phyloP scores from a whole-genome alignment of 176 grass and related monocot species.

The Panicum miliaceum region DNA sequence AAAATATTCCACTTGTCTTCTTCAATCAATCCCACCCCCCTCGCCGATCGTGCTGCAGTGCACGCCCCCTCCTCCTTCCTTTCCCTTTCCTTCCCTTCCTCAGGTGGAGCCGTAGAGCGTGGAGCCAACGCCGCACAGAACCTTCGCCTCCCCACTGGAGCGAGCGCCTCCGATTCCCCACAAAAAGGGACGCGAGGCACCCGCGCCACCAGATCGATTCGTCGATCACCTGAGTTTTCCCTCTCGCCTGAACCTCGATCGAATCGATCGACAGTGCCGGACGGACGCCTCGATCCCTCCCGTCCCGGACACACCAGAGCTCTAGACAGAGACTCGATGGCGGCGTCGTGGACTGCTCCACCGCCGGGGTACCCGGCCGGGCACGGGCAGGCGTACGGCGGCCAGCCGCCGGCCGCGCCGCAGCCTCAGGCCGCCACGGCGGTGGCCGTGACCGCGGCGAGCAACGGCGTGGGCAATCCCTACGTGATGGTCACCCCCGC shows the following conservation, averaged over 20 bases:
- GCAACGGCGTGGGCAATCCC: constrained; percentile 56
- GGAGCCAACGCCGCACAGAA: constrained; percentile 6
- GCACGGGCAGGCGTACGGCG: not conserved
- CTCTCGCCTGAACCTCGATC: not conserved
- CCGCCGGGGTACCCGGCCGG: constrained; percentile 33
- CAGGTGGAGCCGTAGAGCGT: not conserved
- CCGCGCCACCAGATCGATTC: not conserved
- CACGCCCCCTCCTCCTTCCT: not conserved
- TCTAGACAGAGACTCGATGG: not conserved
- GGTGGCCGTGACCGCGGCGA: constrained; percentile 40
- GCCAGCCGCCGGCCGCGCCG: constrained; percentile 33
- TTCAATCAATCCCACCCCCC: not conserved
- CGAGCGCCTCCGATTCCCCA: not conserved
- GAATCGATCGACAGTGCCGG: not conserved
- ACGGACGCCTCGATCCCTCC: not conserved
- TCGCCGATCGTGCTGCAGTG: constrained; percentile 26
- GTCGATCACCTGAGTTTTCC: not conserved
- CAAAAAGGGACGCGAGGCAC: not conserved
- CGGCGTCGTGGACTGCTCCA: constrained; percentile 37
- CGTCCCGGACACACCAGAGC: not conserved
- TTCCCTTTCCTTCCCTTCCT: constrained; percentile 1
- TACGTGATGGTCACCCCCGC: constrained; percentile 67
- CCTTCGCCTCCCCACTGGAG: constrained; percentile 9
- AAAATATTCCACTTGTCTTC: constrained; percentile 31
- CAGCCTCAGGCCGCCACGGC: constrained; percentile 30